These are phyloP conservation scores for Tetrapisispora pingtungensis DNA, from an alignment of 805 yeast genomes.

Conservation along the genomic window DNA sequence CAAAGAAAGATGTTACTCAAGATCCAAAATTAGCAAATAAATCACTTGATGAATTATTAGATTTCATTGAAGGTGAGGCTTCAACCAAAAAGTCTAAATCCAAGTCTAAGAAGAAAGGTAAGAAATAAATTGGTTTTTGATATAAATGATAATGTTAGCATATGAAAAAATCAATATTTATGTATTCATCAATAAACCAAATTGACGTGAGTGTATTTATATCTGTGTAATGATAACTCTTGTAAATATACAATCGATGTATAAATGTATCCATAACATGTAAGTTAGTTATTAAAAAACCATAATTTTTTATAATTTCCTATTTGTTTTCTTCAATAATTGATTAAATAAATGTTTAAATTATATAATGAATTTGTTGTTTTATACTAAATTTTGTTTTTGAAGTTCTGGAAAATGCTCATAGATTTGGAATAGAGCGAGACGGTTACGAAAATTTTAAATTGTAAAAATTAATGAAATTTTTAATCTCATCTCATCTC, in stretches of 20 bases:
- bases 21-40: constrained; percentile 50
- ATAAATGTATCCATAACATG: neutral
- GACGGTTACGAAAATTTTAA: neutral
- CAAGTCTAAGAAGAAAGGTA: constrained; percentile 17
- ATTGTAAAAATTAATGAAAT: neutral
- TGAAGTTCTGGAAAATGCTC: too few relatives aligned
- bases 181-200: too few relatives aligned
- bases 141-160: neutral
- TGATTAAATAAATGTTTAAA: too few relatives aligned
- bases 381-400: too few relatives aligned
- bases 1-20: constrained; percentile 29
- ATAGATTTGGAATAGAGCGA: too few relatives aligned
- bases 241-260: constrained; percentile 1
- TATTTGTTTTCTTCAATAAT: too few relatives aligned
- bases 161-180: neutral
- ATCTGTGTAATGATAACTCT: neutral
- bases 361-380: too few relatives aligned
- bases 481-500: constrained; percentile 14
- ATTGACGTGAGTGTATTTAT: neutral
- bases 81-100: constrained; percentile 14
- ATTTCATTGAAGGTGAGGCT: constrained; percentile 45
- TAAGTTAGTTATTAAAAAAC: neutral
- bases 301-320: too few relatives aligned
- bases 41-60: constrained; percentile 63
- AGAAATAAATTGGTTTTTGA: constrained; percentile 10